phyloP scores from a whole-genome alignment of 1,284 basidiomycete species.

The Meira nashicola region DNA sequence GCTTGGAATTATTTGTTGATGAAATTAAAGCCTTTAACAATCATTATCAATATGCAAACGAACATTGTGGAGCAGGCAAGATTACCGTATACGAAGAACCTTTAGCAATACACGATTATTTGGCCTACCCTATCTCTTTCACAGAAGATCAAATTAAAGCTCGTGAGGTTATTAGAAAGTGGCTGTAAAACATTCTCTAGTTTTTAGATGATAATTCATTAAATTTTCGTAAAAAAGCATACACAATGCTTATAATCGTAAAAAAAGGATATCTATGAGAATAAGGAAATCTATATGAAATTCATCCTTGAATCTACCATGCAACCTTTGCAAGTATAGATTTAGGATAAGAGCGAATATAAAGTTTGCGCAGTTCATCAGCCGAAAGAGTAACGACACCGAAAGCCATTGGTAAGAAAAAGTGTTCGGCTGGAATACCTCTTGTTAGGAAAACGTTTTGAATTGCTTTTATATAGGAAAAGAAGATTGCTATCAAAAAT shows the following conservation, averaged over 20 bases:
- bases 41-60: not conserved
- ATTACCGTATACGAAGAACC: constrained; percentile 2
- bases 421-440: constrained; percentile 59
- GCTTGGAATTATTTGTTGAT: constrained; percentile 6
- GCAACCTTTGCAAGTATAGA: constrained; percentile 44
- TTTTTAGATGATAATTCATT: not conserved
- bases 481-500: constrained; percentile 34
- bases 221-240: too few species aligned
- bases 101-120: constrained; percentile 7
- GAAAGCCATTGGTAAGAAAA: constrained; percentile 58
- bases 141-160: not conserved
- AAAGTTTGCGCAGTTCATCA: constrained; percentile 49
- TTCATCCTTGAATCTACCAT: constrained; percentile 27
- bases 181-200: not conserved
- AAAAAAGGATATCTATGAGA: too few species aligned
- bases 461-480: constrained; percentile 39
- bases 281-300: not conserved
- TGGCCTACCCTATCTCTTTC: not conserved
- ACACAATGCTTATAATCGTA: too few species aligned
- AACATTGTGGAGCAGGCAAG: not conserved
- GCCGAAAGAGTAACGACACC: constrained; percentile 52
- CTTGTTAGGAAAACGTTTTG: constrained; percentile 61
- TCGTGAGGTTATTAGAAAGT: not conserved
- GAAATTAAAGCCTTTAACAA: constrained; percentile 1
- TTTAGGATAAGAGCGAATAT: constrained; percentile 41